Conservation (phyloP, 2,329 filamentous ascomycete species). For the Chaetomium sp. region DNA sequence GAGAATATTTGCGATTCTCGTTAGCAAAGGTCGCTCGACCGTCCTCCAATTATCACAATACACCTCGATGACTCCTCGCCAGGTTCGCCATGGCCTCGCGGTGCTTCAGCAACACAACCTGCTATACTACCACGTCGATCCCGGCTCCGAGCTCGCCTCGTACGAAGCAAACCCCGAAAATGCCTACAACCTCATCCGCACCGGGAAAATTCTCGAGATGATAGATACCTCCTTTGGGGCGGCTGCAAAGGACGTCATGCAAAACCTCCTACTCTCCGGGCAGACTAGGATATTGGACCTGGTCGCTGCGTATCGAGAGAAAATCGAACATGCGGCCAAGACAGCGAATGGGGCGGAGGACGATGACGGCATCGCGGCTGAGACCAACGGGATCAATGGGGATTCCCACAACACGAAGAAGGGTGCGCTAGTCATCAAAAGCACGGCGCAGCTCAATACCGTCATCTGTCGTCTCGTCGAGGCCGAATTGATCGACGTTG, state of each 20-base stretch:
- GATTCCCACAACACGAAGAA: slow-evolving; percentile 31
- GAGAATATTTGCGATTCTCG: slow-evolving; percentile 77
- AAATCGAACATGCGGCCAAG: slow-evolving; percentile 25
- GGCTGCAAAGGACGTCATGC: slow-evolving; percentile 67
- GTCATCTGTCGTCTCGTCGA: slow-evolving; percentile 51
- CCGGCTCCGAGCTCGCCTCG: slow-evolving; percentile 56
- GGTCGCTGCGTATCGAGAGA: slow-evolving; percentile 51
- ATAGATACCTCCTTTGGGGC: slow-evolving; percentile 67
- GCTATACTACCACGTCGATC: slow-evolving; percentile 63
- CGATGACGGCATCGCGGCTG: slow-evolving; percentile 22
- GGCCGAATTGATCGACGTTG: slow-evolving; percentile 61
- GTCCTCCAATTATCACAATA: slow-evolving; percentile 62
- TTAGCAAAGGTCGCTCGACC: slow-evolving; percentile 70
- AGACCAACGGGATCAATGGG: slow-evolving; percentile 29
- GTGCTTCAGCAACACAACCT: slow-evolving; percentile 87
- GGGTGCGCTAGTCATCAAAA: slow-evolving; percentile 34
- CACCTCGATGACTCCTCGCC: slow-evolving; percentile 65
- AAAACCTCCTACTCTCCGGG: slow-evolving; percentile 68
- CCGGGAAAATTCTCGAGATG: slow-evolving; percentile 72
- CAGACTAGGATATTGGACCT: slow-evolving; percentile 68
- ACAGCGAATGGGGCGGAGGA: slow-evolving; percentile 16
- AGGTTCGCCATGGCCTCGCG: slow-evolving; percentile 73
- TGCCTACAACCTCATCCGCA: slow-evolving; percentile 75
- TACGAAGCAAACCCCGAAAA: slow-evolving; percentile 80
- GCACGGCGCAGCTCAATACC: slow-evolving; percentile 43